Base-by-base conservation (phyloP, 2,329 filamentous ascomycete genomes). In the Purpureocillium lavendulum region DNA sequence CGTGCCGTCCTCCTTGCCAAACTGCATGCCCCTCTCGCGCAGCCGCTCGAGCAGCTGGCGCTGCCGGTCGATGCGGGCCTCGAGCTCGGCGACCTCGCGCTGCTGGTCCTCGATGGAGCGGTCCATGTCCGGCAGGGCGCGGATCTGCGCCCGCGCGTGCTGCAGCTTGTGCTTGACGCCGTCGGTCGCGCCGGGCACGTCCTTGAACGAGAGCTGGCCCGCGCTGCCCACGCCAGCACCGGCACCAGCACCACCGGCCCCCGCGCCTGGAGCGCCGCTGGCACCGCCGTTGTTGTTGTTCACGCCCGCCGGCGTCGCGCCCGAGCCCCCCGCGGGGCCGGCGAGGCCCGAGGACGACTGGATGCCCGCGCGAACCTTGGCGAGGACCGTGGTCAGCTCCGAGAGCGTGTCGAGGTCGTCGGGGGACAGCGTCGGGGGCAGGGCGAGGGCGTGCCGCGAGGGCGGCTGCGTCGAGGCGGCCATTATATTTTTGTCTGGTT, bases 361-460 rank as follows among this genome's bases (percentile, higher is more conserved):
- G 50, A 67, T 62, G 13, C 66, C 69, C 30, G 60, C 56, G 49
- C 84, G 77, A 14, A 96, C 75, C 37, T 85, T 84, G 48, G 79
- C 71, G 45, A 96, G 78, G 49, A 94, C 77, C 43, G 80, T 73
- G 54, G 87, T 82, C 39, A 96, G 77, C 54, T 88, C 80, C 18
- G 88, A 87, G 39, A 94, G 75, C 50, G 87, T 78, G 67, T 95
- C 89, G 65, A 96, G 87, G 36, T 80, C 79, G 60, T 89, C 82
- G 21, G 89, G 84, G 36, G 85, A 76, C 45, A 92, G 83, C 40
- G 82, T 78, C 3, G 75, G 65, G 26, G 82, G 73, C 42, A 76
- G 65, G 46, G 68, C 65, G 54, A 73, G 68, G 16, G 63, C 66
- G 54, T 63, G 67, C 64, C 55, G 55, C 49, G 48, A 52, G 52